A percentile compares a stretch with the other conserved stretches of the same genome.
Conservation (phyloP, 2,329 filamentous ascomycete species). For the Hymenoscyphus occultus region DNA sequence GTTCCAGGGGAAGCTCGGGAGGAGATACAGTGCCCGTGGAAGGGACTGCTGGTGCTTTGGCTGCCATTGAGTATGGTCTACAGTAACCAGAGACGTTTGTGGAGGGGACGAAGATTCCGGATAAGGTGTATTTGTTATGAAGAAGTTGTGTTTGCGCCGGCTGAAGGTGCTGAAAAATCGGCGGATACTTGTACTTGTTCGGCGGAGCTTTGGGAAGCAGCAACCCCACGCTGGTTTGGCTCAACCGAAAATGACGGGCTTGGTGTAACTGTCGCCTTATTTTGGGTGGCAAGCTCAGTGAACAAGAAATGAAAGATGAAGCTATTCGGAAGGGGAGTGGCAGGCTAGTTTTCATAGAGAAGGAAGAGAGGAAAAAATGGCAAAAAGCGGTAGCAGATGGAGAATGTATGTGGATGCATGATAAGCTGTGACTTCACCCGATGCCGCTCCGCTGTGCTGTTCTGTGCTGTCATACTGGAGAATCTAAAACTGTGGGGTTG, state of each 20-base stretch:
- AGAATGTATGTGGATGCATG: neutral
- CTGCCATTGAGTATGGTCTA: neutral
- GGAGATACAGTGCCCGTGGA: conserved; percentile 22
- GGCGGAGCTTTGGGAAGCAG: neutral
- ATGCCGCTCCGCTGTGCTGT: neutral
- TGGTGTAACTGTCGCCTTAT: neutral
- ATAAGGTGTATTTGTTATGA: neutral
- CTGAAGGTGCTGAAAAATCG: neutral
- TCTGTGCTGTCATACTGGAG: neutral
- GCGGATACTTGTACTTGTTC: neutral
- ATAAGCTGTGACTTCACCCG: neutral
- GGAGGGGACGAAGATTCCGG: neutral
- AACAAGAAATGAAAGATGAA: neutral
- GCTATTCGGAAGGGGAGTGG: neutral
- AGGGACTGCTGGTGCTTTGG: neutral
- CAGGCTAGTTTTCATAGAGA: neutral
- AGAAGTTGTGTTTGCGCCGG: neutral
- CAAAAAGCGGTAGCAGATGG: neutral
- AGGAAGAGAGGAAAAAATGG: neutral
- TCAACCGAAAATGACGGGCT: neutral
- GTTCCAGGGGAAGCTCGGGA: conserved; percentile 12
- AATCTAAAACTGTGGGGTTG: neutral
- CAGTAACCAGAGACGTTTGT: neutral
- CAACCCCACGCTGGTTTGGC: neutral
- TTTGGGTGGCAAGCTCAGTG: neutral